These are phyloP conservation scores for Porodaedalea pini DNA, from an alignment of 1,284 basidiomycete genomes.

Conservation along the genomic window DNA sequence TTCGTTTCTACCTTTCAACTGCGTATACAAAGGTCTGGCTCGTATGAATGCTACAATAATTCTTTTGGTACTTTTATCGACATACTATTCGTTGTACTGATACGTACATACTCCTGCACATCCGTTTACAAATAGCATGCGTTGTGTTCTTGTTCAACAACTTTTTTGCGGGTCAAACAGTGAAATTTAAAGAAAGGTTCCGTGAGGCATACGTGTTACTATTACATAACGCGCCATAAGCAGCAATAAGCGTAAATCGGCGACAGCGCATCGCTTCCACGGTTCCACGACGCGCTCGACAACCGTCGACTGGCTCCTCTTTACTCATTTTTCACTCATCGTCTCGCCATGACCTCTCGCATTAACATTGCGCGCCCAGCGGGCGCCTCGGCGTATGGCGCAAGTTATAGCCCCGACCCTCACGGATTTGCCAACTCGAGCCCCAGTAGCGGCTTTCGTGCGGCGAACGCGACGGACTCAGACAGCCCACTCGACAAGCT, in stretches of 20 bases:
- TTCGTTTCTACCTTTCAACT: neutral
- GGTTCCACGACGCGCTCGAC: constrained; percentile 4
- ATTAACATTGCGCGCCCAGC: constrained; percentile 78
- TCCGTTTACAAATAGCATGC: too few relatives aligned
- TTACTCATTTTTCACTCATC: neutral
- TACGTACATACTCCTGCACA: too few relatives aligned
- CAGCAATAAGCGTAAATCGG: neutral
- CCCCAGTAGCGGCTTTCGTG: constrained; percentile 65
- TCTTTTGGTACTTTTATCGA: too few relatives aligned
- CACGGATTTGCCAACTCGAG: constrained; percentile 70
- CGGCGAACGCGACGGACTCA: constrained; percentile 52
- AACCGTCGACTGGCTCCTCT: neutral
- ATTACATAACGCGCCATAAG: neutral
- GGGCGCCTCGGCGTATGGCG: constrained; percentile 44
- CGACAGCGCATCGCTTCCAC: constrained; percentile 3
- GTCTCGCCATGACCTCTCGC: constrained; percentile 63
- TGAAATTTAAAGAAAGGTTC: too few relatives aligned
- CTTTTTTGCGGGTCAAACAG: too few relatives aligned
- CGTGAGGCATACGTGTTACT: constrained; percentile 4
- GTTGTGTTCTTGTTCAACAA: too few relatives aligned
- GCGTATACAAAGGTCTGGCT: neutral
- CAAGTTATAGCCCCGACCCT: constrained; percentile 65
- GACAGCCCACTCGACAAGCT: constrained; percentile 85
- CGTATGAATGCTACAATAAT: too few relatives aligned
- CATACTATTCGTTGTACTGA: too few relatives aligned